Percentiles rank a stretch among this genome's conserved stretches.
Conservation (phyloP, 2,329 filamentous ascomycete genomes). For the Cladophialophora chaetospira region DNA sequence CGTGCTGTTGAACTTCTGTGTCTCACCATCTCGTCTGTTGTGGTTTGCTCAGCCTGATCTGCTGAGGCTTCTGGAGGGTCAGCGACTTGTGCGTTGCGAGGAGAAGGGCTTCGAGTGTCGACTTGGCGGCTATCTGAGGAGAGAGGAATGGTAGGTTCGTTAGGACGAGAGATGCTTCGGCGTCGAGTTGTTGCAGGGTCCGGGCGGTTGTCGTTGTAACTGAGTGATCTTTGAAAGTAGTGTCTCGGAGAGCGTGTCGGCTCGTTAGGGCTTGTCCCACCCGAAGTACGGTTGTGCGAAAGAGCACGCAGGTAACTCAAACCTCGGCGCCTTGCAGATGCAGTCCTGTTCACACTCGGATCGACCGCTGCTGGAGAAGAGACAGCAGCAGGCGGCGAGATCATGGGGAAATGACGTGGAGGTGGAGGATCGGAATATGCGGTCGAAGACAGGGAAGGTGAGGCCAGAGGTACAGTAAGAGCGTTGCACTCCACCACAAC, state of each 20-base stretch:
- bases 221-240: constrained; percentile 31
- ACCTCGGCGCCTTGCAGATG: constrained; percentile 28
- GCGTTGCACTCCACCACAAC: background rate
- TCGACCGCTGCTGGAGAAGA: constrained; percentile 27
- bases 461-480: background rate
- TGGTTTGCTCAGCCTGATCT: constrained; percentile 4
- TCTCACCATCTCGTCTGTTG: constrained; percentile 26
- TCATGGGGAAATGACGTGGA: constrained; percentile 28
- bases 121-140: constrained; percentile 13
- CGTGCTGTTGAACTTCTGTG: constrained; percentile 22
- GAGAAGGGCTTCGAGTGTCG: constrained; percentile 6
- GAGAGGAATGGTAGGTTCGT: constrained; percentile 27
- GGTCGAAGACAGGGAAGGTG: background rate
- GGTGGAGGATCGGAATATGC: background rate
- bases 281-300: constrained; percentile 31
- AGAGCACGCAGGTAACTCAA: constrained; percentile 33
- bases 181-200: constrained; percentile 18
- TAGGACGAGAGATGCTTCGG: constrained; percentile 30
- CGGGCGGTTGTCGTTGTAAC: constrained; percentile 27
- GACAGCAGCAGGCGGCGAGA: constrained; percentile 30
- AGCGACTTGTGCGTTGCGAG: constrained; percentile 2
- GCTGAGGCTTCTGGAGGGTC: background rate
- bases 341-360: constrained; percentile 24
- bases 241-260: constrained; percentile 31
- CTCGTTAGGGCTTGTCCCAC: constrained; percentile 26